phyloP scores from a whole-genome alignment of 495 filamentous ascomycete species.

The Aspergillus leporis region DNA sequence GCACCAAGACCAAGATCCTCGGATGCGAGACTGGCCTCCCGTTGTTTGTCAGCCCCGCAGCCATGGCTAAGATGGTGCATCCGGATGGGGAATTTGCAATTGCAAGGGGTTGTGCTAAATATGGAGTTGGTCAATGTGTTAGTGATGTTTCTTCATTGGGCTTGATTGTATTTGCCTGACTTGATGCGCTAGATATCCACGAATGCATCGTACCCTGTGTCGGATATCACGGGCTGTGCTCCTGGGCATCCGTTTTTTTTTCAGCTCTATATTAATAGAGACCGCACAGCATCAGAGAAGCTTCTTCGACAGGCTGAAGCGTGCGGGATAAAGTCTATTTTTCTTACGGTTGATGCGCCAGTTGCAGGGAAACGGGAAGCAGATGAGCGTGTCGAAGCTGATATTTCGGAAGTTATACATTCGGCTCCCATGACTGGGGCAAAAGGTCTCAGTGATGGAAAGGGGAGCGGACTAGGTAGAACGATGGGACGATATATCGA shows the following conservation, averaged over 20 bases:
- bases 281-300: constrained; percentile 55
- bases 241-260: constrained; percentile 54
- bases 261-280: constrained; percentile 73
- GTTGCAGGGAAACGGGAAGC: constrained; percentile 83
- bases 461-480: constrained; percentile 61
- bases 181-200: constrained; percentile 30
- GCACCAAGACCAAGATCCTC: constrained; percentile 54
- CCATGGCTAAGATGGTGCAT: constrained; percentile 63
- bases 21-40: constrained; percentile 60
- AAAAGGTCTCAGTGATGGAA: constrained; percentile 52
- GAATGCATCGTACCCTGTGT: constrained; percentile 58
- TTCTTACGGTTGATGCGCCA: constrained; percentile 83
- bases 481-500: constrained; percentile 67
- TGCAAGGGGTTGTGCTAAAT: constrained; percentile 48
- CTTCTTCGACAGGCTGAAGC: constrained; percentile 44
- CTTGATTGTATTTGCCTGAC: constrained; percentile 17
- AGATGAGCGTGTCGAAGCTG: constrained; percentile 65
- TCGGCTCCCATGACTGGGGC: constrained; percentile 48
- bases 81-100: constrained; percentile 64
- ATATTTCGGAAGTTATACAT: constrained; percentile 36
- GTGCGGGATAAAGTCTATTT: constrained; percentile 54
- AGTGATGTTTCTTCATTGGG: background rate
- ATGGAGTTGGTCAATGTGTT: constrained; percentile 45
- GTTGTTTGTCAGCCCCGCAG: constrained; percentile 60
- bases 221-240: constrained; percentile 54